Evolutionary conservation across 2,329 filamentous ascomycete genomes (phyloP).

Genomic region (Phialocephala sp.): DNA sequence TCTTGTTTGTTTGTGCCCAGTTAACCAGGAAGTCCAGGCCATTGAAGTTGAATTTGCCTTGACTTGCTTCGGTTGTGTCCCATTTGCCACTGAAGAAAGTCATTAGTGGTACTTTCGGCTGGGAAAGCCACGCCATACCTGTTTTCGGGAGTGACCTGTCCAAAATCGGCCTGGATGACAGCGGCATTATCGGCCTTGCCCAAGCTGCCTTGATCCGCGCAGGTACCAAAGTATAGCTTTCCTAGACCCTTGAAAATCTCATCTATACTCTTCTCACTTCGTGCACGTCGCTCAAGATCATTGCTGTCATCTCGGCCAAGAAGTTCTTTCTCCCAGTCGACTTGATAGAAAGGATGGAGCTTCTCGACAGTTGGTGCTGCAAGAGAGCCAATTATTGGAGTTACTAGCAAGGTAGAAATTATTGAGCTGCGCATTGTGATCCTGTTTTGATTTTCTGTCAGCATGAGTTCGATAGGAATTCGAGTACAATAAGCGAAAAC

Average conservation of each 20-base stretch:
- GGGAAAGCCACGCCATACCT: not conserved
- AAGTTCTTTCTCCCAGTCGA: slow-evolving; percentile 31
- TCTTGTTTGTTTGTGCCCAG: slow-evolving; percentile 61
- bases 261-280: slow-evolving; percentile 53
- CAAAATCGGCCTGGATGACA: slow-evolving; percentile 66
- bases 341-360: slow-evolving; percentile 17
- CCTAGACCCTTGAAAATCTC: slow-evolving; percentile 63
- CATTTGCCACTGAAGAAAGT: slow-evolving; percentile 64
- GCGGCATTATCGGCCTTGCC: slow-evolving; percentile 54
- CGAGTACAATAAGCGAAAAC: not conserved
- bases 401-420: slow-evolving; percentile 18
- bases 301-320: slow-evolving; percentile 16
- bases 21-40: slow-evolving; percentile 65
- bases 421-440: slow-evolving; percentile 26
- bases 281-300: slow-evolving; percentile 1
- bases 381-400: slow-evolving; percentile 21
- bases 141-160: slow-evolving; percentile 71
- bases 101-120: too few species aligned
- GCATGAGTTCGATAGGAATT: not conserved
- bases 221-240: slow-evolving; percentile 69
- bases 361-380: slow-evolving; percentile 9
- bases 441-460: not conserved
- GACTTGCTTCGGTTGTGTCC: slow-evolving; percentile 56
- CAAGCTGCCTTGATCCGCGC: slow-evolving; percentile 60
- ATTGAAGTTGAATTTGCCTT: slow-evolving; percentile 57